A percentile compares a stretch with the other conserved stretches of the same genome.
These are phyloP conservation scores for Sapria himalayana DNA, from an alignment of 345 rosid genomes.

Conservation along the genomic window DNA sequence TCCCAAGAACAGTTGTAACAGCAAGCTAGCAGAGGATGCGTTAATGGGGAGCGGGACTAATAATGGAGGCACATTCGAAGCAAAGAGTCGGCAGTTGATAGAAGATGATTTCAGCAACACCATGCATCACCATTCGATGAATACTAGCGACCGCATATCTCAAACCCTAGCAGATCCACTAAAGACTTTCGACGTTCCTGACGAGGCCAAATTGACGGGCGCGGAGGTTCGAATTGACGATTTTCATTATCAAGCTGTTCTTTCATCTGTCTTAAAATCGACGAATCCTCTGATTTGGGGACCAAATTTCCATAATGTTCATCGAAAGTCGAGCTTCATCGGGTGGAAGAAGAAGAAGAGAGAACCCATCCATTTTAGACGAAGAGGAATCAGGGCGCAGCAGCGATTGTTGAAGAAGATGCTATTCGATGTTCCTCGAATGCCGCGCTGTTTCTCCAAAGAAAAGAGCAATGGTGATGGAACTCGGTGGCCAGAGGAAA, in stretches of 20 bases:
- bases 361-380: slow-evolving; percentile 8
- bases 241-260: slow-evolving; percentile 40
- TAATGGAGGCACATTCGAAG: slow-evolving; percentile 42
- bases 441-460: slow-evolving; percentile 24
- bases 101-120: slow-evolving; percentile 53
- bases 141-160: slow-evolving; percentile 52
- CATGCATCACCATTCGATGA: slow-evolving; percentile 34
- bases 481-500: slow-evolving; percentile 23
- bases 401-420: slow-evolving; percentile 62
- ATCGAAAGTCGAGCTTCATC: slow-evolving; percentile 35
- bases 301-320: slow-evolving; percentile 20
- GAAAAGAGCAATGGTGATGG: slow-evolving; percentile 14
- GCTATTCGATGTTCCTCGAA: slow-evolving; percentile 46
- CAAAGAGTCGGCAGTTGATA: slow-evolving; percentile 44
- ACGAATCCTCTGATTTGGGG: slow-evolving; percentile 38
- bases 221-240: slow-evolving; percentile 20
- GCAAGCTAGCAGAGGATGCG: slow-evolving; percentile 25
- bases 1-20: slow-evolving; percentile 19
- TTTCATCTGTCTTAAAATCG: slow-evolving; percentile 41
- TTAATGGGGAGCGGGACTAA: slow-evolving; percentile 34
- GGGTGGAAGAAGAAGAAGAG: slow-evolving; percentile 30
- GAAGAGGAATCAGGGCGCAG: slow-evolving; percentile 11
- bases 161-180: slow-evolving; percentile 36
- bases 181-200: slow-evolving; percentile 16
- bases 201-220: slow-evolving; percentile 12